phyloP scores from a whole-genome alignment of 2,329 filamentous ascomycete genomes.

The Penicillium sp. region DNA sequence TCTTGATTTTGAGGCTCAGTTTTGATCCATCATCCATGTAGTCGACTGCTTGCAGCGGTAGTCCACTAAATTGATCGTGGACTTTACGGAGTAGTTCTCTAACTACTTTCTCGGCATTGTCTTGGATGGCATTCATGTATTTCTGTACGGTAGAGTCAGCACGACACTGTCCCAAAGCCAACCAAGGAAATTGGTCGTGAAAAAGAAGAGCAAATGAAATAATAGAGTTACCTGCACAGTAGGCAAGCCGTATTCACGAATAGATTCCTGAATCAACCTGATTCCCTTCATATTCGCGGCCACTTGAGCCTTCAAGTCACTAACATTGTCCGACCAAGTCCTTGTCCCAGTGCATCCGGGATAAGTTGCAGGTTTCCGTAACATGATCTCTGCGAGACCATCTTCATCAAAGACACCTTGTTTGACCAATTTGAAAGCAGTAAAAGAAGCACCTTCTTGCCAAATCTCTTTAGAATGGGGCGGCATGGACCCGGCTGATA shows the following conservation, averaged over 20 bases:
- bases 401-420: too few species aligned
- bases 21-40: constrained; percentile 85
- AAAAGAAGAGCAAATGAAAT: too few species aligned
- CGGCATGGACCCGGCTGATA: constrained; percentile 80
- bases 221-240: too few species aligned
- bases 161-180: too few species aligned
- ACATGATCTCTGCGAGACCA: too few species aligned
- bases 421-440: constrained; percentile 57
- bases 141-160: too few species aligned
- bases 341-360: constrained; percentile 74
- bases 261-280: constrained; percentile 59
- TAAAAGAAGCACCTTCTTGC: constrained; percentile 46
- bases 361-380: too few species aligned
- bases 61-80: constrained; percentile 62
- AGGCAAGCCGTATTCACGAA: constrained; percentile 64
- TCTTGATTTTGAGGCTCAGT: constrained; percentile 69
- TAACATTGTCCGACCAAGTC: constrained; percentile 77
- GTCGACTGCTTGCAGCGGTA: constrained; percentile 67
- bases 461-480: constrained; percentile 44
- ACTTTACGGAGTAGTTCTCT: constrained; percentile 70
- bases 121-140: constrained; percentile 79
- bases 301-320: constrained; percentile 81
- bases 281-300: constrained; percentile 77
- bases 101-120: constrained; percentile 73
- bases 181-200: too few species aligned